Evolutionary conservation across 768 basidiomycete genomes (phyloP).

Genomic region (Symmetrospora coprosmae): DNA sequence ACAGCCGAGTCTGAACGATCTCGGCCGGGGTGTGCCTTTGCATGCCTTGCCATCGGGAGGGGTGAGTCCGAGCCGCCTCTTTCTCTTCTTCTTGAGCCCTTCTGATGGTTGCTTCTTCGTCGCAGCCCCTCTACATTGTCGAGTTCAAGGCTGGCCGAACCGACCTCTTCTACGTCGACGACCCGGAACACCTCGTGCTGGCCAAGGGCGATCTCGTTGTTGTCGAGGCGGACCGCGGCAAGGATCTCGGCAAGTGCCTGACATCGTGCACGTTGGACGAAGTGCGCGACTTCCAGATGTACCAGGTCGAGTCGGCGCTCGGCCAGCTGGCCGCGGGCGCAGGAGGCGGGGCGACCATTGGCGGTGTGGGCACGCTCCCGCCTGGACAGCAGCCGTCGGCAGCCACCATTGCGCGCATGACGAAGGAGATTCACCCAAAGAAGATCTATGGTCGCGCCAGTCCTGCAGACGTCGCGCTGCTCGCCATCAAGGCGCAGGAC

Average conservation of each 20-base stretch:
- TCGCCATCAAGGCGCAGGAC: slow-evolving; percentile 71
- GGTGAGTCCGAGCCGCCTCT: slow-evolving; percentile 1
- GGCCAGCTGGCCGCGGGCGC: slow-evolving; percentile 26
- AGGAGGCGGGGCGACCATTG: slow-evolving; percentile 1
- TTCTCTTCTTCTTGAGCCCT: no score
- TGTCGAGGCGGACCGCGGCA: slow-evolving; percentile 89
- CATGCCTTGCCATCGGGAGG: slow-evolving; percentile 61
- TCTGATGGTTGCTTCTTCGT: neutral
- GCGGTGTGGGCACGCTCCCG: slow-evolving; percentile 4
- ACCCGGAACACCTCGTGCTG: slow-evolving; percentile 48
- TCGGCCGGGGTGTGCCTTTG: slow-evolving; percentile 80
- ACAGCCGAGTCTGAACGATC: slow-evolving; percentile 42
- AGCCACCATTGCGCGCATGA: slow-evolving; percentile 38
- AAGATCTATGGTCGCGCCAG: slow-evolving; percentile 83
- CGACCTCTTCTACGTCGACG: slow-evolving; percentile 80
- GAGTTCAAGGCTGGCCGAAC: slow-evolving; percentile 96
- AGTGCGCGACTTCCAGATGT: slow-evolving; percentile 76
- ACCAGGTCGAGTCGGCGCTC: slow-evolving; percentile 49
- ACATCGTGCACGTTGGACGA: slow-evolving; percentile 47
- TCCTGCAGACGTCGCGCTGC: slow-evolving; percentile 65
- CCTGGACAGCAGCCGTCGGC: slow-evolving; percentile 11
- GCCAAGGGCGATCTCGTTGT: slow-evolving; percentile 82
- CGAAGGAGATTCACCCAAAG: slow-evolving; percentile 94
- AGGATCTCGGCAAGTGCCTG: slow-evolving; percentile 61
- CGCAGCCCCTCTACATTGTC: slow-evolving; percentile 76